Evolutionary conservation across 2,329 filamentous ascomycete genomes (phyloP).

Genomic region (Paraphaeosphaeria minitans): DNA sequence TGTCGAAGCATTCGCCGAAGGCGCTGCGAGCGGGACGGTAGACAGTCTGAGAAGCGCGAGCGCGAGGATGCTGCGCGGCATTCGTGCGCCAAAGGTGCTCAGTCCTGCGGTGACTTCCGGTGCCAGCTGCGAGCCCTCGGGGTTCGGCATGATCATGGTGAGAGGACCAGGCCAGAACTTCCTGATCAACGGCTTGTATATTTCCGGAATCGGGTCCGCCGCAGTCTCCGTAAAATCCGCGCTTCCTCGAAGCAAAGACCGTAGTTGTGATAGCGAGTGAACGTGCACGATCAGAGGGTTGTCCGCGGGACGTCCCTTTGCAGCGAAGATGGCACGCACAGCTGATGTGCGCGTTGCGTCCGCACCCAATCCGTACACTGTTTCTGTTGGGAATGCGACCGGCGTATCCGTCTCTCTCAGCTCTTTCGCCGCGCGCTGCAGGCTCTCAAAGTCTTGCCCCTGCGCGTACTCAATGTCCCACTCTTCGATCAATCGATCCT

Average conservation of each 20-base stretch:
- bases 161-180: constrained; percentile 94
- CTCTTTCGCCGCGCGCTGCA: constrained; percentile 69
- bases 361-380: constrained; percentile 95
- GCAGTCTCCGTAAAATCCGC: constrained; percentile 5
- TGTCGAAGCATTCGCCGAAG: constrained; percentile 93
- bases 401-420: constrained; percentile 71
- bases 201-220: constrained; percentile 64
- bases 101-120: constrained; percentile 91
- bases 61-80: constrained; percentile 85
- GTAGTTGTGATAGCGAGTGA: constrained; percentile 77
- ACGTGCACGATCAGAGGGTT: constrained; percentile 96
- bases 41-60: constrained; percentile 82
- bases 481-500: constrained; percentile 38
- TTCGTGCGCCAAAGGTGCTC: constrained; percentile 83
- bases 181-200: constrained; percentile 78
- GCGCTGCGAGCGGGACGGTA: constrained; percentile 81
- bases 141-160: constrained; percentile 85
- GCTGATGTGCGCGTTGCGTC: constrained; percentile 86
- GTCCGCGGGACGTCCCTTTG: constrained; percentile 88
- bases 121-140: constrained; percentile 71
- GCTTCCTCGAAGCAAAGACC: constrained; percentile 59
- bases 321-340: constrained; percentile 88
- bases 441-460: constrained; percentile 55
- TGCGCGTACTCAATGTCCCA: constrained; percentile 41
- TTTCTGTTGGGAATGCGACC: constrained; percentile 96